phyloP scores from a whole-genome alignment of 352 stramenopile genomes.

The Paralagenidium karlingii region DNA sequence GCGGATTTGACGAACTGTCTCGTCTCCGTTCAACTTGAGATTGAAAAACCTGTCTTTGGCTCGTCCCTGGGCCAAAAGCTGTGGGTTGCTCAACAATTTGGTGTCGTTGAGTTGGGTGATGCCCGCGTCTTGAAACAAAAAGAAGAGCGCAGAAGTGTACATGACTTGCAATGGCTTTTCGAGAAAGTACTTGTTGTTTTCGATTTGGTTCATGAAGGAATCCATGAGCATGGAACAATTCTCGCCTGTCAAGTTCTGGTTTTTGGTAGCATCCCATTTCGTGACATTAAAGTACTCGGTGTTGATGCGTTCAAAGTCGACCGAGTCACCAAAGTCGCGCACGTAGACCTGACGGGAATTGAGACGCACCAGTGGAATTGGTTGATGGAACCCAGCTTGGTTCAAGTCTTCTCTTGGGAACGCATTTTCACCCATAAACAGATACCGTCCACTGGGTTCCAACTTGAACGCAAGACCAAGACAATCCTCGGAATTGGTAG shows the following conservation, averaged over 20 bases:
- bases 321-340: neutral
- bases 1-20: conserved; percentile 13
- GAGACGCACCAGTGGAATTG: conserved; percentile 26
- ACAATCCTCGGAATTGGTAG: conserved; percentile 12
- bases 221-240: too few relatives aligned
- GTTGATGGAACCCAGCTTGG: conserved; percentile 17
- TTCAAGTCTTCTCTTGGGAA: conserved; percentile 12
- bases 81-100: conserved; percentile 1
- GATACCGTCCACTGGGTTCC: conserved; percentile 20
- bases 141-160: neutral
- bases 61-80: too few relatives aligned
- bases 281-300: conserved; percentile 4
- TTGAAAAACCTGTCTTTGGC: conserved; percentile 10
- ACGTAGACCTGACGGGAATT: conserved; percentile 14
- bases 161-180: conserved; percentile 5
- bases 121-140: neutral
- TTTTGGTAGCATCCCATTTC: conserved; percentile 11
- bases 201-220: neutral
- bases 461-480: conserved; percentile 24
- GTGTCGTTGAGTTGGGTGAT: neutral
- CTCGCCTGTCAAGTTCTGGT: too few relatives aligned
- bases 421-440: conserved; percentile 20
- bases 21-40: conserved; percentile 19
- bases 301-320: conserved; percentile 16
- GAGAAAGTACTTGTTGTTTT: neutral